Percentiles rank a stretch among this genome's conserved stretches.
phyloP scores from a whole-genome alignment of 345 rosid species.

The Salix arbutifolia region DNA sequence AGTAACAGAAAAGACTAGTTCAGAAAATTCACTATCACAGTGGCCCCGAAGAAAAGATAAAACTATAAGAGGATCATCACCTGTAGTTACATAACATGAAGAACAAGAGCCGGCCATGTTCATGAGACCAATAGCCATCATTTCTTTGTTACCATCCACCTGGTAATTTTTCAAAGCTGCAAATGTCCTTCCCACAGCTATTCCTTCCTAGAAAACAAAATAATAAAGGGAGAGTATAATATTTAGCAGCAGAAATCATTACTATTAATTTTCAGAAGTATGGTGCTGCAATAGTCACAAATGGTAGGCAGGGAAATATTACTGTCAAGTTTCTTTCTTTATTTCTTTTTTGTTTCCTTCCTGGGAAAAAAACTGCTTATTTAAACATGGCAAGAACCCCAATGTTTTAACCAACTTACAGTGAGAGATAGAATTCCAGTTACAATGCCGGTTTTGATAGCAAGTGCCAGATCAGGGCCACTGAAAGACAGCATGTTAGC shows the following conservation, averaged over 20 bases:
- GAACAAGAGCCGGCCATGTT: slow-evolving; percentile 91
- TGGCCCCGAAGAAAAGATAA: background rate
- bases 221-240: background rate
- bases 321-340: background rate
- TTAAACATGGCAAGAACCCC: background rate
- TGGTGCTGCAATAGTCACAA: background rate
- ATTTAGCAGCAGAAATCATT: background rate
- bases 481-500: slow-evolving; percentile 63
- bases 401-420: slow-evolving; percentile 41
- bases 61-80: slow-evolving; percentile 23
- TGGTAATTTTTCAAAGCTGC: slow-evolving; percentile 80
- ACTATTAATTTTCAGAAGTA: background rate
- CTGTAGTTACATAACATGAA: slow-evolving; percentile 91
- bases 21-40: background rate
- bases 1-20: background rate
- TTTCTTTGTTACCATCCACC: slow-evolving; percentile 97
- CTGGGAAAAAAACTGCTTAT: background rate
- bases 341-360: background rate
- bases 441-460: slow-evolving; percentile 80
- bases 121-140: slow-evolving; percentile 96
- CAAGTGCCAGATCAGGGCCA: slow-evolving; percentile 55
- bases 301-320: background rate
- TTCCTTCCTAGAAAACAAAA: slow-evolving; percentile 67
- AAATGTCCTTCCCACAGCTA: slow-evolving; percentile 97
- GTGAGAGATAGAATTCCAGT: slow-evolving; percentile 89